Evolutionary conservation across 2,329 filamentous ascomycete genomes (phyloP).

Genomic region (Venturia effusa): DNA sequence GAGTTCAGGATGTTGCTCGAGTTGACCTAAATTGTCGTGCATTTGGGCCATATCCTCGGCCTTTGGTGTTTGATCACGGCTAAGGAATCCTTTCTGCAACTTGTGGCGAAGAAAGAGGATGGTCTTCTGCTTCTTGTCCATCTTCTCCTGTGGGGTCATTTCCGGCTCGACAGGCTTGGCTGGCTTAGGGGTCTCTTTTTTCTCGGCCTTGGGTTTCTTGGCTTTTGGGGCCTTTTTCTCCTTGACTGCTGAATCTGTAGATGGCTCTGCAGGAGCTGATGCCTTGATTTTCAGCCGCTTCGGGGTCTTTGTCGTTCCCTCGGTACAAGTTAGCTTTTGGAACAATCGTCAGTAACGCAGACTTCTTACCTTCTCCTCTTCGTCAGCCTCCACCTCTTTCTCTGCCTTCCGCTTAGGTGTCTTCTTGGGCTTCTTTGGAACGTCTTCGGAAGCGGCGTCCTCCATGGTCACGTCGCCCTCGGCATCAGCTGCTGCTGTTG

Average conservation of each 20-base stretch:
- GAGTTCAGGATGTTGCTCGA: constrained; percentile 71
- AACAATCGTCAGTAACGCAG: not conserved
- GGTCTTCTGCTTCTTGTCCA: constrained; percentile 48
- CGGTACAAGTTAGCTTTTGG: not conserved
- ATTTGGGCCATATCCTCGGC: constrained; percentile 73
- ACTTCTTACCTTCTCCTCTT: constrained; percentile 21
- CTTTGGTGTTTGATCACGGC: constrained; percentile 73
- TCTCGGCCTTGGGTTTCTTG: constrained; percentile 47
- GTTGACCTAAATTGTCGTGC: constrained; percentile 66
- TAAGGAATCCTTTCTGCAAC: constrained; percentile 87
- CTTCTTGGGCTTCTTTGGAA: constrained; percentile 23
- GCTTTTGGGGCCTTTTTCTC: constrained; percentile 33
- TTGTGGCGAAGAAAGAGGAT: constrained; percentile 89
- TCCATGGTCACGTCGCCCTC: constrained; percentile 29
- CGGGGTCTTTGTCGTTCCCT: constrained; percentile 35
- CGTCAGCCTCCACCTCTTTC: constrained; percentile 2
- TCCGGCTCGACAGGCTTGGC: constrained; percentile 36
- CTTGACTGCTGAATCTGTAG: constrained; percentile 19
- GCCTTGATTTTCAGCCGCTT: constrained; percentile 30
- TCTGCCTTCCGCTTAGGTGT: constrained; percentile 46
- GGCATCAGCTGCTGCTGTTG: constrained; percentile 19
- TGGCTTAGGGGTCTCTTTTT: constrained; percentile 35
- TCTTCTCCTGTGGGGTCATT: constrained; percentile 43
- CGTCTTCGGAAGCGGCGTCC: constrained; percentile 17
- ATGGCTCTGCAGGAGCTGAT: constrained; percentile 8